Base-by-base conservation (phyloP, 1,284 basidiomycete species). In the Singerocomus inundabilis region DNA sequence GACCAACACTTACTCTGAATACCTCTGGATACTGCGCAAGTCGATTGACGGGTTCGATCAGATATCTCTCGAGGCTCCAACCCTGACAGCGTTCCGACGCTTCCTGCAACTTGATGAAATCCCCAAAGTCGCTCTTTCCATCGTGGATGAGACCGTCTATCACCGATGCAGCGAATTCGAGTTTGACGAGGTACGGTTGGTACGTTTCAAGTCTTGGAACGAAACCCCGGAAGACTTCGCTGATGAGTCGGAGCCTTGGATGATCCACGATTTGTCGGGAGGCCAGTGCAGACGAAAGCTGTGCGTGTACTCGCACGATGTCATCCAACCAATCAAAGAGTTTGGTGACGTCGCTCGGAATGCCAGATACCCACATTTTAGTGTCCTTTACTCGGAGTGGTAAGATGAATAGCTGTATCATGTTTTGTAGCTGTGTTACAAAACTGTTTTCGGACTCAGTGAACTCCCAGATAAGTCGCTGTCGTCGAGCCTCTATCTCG, bases 261-360 rank as follows among this genome's bases (percentile, higher is more conserved):
- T 72, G 65, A 54, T 81, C 72, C 44, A 69, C 61, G 50, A 74
- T 64, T 44, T 73, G 73, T 32, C 75, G 68, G 5, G 72, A 61
- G 24, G 77, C 71, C 44, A 91, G 67, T 0, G 78, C 69, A 1
- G 75, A 70, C 6, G 76, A 73, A 24, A 94, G 72, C 51, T 84
- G 78, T 3, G 73, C 69, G 57, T 96, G 93, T 1, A 93, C 71
- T 51, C 85, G 82, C 12, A 85, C 73, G 53, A 96, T 90, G 56
- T 90, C 88, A 58, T 93, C 91, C 41, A 94, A 72, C 81, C 87
- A 89, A 64, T 93, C 91, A 54, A 95, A 84, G 26, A 93, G 73
- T 15, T 82, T 78, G 5, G 83, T 77, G 8, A 91, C 74, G 29
- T 81, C 77, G 0, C 71, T 55, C 0, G 91, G 90, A 16, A 95